These are phyloP conservation scores for Colletotrichum liriopes DNA, from an alignment of 2,329 filamentous ascomycete species.

Conservation along the genomic window DNA sequence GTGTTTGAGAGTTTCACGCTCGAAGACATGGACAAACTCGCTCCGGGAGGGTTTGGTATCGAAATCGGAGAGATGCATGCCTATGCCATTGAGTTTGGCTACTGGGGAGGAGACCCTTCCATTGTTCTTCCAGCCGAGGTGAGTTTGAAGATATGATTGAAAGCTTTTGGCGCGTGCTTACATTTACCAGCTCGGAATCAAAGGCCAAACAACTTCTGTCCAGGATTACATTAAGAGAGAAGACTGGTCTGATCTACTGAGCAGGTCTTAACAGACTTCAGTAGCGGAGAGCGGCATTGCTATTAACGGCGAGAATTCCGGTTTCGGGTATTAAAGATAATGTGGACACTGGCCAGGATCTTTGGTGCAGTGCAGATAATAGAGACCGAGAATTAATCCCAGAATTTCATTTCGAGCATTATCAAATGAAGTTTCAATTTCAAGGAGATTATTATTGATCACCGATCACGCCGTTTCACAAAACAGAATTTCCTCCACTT, in stretches of 20 bases:
- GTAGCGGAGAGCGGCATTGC: too few relatives aligned
- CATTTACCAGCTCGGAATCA: background rate
- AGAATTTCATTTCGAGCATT: too few relatives aligned
- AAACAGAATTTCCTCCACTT: too few relatives aligned
- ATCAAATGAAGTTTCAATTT: too few relatives aligned
- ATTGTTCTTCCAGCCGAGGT: background rate
- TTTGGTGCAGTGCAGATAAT: too few relatives aligned
- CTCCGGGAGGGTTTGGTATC: background rate
- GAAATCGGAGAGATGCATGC: slow-evolving; percentile 8
- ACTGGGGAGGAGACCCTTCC: background rate
- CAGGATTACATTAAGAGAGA: background rate
- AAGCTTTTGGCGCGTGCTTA: background rate
- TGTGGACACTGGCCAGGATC: too few relatives aligned
- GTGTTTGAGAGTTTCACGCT: background rate
- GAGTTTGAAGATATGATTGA: background rate
- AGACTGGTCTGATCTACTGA: background rate
- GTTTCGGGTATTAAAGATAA: too few relatives aligned
- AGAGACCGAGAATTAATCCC: too few relatives aligned
- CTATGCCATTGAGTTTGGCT: background rate
- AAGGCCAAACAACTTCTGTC: background rate
- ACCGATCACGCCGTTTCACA: too few relatives aligned
- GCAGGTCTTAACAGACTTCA: background rate
- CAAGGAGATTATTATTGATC: too few relatives aligned
- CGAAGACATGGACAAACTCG: slow-evolving; percentile 1
- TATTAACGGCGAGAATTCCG: too few relatives aligned